phyloP scores from a whole-genome alignment of 352 stramenopile species.

The Globisporangium middletonii region DNA sequence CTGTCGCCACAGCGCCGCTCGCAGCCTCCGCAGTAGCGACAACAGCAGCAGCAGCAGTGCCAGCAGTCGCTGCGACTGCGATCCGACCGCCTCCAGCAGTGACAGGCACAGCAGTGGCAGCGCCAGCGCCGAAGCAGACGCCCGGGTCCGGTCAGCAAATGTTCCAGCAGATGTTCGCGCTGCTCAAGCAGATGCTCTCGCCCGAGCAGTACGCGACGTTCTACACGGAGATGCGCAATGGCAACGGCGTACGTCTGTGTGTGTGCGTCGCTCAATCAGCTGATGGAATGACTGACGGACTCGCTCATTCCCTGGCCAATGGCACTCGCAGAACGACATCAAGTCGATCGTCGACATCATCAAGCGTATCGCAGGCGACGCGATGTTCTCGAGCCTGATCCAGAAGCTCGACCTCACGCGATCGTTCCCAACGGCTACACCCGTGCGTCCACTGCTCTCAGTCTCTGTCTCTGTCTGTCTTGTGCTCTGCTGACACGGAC shows the following conservation, averaged over 20 bases:
- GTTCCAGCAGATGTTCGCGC: constrained; percentile 85
- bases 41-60: not conserved
- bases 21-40: not conserved
- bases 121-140: constrained; percentile 26
- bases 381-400: constrained; percentile 75
- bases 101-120: not conserved
- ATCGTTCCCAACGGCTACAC: constrained; percentile 32
- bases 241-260: constrained; percentile 45
- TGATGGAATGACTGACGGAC: not conserved
- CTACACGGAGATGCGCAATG: constrained; percentile 79
- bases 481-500: not conserved
- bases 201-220: constrained; percentile 77
- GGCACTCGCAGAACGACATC: constrained; percentile 59
- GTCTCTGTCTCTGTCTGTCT: not conserved
- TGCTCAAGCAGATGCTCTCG: constrained; percentile 79
- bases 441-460: not conserved
- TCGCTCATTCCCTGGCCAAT: not conserved
- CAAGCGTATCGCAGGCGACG: constrained; percentile 76
- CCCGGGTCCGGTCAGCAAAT: constrained; percentile 71
- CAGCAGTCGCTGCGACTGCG: not conserved
- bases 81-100: no score
- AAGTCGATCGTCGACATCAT: constrained; percentile 87
- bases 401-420: constrained; percentile 79
- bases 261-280: not conserved
- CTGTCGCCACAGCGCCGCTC: not conserved